Conservation (phyloP, 257 asterid genomes). For the Scutellaria barbata region DNA sequence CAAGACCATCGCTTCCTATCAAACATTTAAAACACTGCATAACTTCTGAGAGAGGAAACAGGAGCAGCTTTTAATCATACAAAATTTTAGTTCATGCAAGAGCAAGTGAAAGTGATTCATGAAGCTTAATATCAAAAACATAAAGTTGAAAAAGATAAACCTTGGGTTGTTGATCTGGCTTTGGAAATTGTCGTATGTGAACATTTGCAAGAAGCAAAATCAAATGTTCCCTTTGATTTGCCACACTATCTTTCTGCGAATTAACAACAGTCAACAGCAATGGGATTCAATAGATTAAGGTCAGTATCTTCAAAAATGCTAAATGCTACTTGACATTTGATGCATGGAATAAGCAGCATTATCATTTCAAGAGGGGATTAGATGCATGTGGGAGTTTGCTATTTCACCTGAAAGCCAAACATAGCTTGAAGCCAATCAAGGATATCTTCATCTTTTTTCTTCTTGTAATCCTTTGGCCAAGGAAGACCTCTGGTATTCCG, state of each 20-base stretch:
- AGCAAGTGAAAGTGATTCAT: slow-evolving; percentile 7
- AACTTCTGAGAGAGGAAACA: slow-evolving; percentile 18
- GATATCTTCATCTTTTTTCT: slow-evolving; percentile 95
- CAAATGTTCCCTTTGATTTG: slow-evolving; percentile 98
- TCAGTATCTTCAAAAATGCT: not conserved
- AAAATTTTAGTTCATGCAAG: slow-evolving; percentile 10
- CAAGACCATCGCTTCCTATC: slow-evolving; percentile 17
- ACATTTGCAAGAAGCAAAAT: slow-evolving; percentile 97
- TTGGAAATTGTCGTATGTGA: slow-evolving; percentile 94
- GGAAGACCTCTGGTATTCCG: slow-evolving; percentile 94
- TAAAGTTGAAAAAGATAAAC: slow-evolving; percentile 46
- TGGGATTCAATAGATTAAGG: slow-evolving; percentile 12
- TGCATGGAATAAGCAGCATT: slow-evolving; percentile 29
- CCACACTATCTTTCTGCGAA: slow-evolving; percentile 91
- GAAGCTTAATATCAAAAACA: slow-evolving; percentile 12
- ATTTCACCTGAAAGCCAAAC: slow-evolving; percentile 96
- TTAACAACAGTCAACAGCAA: slow-evolving; percentile 31
- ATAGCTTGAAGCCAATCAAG: slow-evolving; percentile 99
- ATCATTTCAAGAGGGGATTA: slow-evolving; percentile 8
- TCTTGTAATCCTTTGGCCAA: slow-evolving; percentile 97
- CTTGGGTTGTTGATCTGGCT: slow-evolving; percentile 99
- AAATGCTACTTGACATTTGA: slow-evolving; percentile 21
- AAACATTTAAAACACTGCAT: not conserved
- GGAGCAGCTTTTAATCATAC: slow-evolving; percentile 18
- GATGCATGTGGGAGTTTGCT: slow-evolving; percentile 12